phyloP scores from a whole-genome alignment of 176 grass and related monocot species.

The Oryza glaberrima region DNA sequence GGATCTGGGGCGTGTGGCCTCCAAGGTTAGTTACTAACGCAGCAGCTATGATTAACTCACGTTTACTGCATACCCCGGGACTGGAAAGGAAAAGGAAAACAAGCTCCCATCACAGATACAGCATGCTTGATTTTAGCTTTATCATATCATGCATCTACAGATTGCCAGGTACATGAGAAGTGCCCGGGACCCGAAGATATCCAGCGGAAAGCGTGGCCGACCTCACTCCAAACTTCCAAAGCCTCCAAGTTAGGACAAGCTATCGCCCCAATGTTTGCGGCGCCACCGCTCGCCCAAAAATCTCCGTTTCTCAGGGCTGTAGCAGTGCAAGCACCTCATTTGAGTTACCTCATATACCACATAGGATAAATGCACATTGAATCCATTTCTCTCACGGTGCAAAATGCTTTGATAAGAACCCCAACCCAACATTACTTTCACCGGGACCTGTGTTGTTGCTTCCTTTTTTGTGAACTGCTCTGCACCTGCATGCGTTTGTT shows the following conservation, averaged over 20 bases:
- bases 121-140: background rate
- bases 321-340: too few relatives aligned
- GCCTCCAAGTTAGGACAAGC: background rate
- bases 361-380: too few relatives aligned
- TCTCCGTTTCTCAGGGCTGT: background rate
- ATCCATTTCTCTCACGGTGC: too few relatives aligned
- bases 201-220: constrained; percentile 15
- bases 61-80: background rate
- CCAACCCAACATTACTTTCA: too few relatives aligned
- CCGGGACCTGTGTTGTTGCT: too few relatives aligned
- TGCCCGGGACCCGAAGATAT: constrained; percentile 27
- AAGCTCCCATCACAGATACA: too few relatives aligned
- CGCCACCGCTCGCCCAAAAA: background rate
- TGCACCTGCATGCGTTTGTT: too few relatives aligned
- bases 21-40: background rate
- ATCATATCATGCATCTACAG: background rate
- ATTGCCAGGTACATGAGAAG: constrained; percentile 12
- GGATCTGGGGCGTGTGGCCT: constrained; percentile 2
- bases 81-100: too few relatives aligned
- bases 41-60: constrained; percentile 11
- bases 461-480: too few relatives aligned
- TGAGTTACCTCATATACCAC: too few relatives aligned
- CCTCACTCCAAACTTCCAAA: background rate
- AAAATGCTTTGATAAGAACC: too few relatives aligned
- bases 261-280: background rate